A percentile compares a stretch with the other conserved stretches of the same genome.
These are phyloP conservation scores for Talaromyces sp. DNA, from an alignment of 2,329 filamentous ascomycete genomes.

Conservation along the genomic window DNA sequence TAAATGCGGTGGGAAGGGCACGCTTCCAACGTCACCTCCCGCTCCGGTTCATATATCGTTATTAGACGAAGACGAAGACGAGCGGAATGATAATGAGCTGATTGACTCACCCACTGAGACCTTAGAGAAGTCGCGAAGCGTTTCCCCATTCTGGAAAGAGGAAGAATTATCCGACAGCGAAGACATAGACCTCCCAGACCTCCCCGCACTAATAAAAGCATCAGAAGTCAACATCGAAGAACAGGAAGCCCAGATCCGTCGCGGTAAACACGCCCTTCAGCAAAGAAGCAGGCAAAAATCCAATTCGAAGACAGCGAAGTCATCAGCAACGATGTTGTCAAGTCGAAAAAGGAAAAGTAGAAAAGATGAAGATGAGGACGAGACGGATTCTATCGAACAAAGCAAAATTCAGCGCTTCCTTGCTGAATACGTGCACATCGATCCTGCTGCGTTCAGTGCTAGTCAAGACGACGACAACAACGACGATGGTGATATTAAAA, in stretches of 20 bases:
- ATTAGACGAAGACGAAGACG: conserved; percentile 21
- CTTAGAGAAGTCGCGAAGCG: not conserved
- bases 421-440: conserved; percentile 41
- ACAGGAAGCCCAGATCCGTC: conserved; percentile 29
- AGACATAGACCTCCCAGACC: conserved; percentile 25
- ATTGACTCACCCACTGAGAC: not conserved
- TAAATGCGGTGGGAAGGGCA: conserved; percentile 54
- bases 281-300: not conserved
- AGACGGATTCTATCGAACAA: conserved; percentile 10
- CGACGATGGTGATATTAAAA: conserved; percentile 10
- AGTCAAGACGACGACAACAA: not conserved
- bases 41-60: conserved; percentile 1
- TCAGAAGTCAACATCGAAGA: conserved; percentile 36
- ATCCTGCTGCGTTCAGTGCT: conserved; percentile 24
- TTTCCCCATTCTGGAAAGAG: conserved; percentile 11
- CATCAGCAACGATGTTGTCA: not conserved
- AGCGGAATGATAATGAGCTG: conserved; percentile 7
- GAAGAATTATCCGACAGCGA: conserved; percentile 7
- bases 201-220: conserved; percentile 35
- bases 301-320: not conserved
- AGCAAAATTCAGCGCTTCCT: conserved; percentile 39
- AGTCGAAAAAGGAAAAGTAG: conserved; percentile 3
- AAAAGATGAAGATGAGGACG: conserved; percentile 3
- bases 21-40: not conserved
- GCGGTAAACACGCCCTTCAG: conserved; percentile 16